These are phyloP conservation scores for Monilinia polystroma DNA, from an alignment of 2,329 filamentous ascomycete species.

Conservation along the genomic window DNA sequence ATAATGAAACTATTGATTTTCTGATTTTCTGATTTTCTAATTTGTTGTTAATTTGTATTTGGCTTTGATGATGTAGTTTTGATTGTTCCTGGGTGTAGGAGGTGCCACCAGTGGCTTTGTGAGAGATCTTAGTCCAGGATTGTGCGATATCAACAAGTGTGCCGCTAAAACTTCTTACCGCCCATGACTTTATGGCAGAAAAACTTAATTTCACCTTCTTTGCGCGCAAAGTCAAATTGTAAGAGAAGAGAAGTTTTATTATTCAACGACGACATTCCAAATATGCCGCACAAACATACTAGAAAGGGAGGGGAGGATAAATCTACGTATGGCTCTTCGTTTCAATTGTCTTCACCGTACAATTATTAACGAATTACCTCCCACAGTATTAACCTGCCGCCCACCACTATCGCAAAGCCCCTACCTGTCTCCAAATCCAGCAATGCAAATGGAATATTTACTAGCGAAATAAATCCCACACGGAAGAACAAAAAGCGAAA, in stretches of 20 bases:
- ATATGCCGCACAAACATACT: slow-evolving; percentile 87
- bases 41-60: no score
- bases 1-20: not conserved
- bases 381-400: slow-evolving; percentile 51
- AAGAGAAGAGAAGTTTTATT: not conserved
- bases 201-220: slow-evolving; percentile 3
- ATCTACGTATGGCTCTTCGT: slow-evolving; percentile 48
- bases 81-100: no score
- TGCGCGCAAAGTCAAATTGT: not conserved
- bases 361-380: slow-evolving; percentile 33
- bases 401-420: slow-evolving; percentile 56
- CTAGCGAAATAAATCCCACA: slow-evolving; percentile 39
- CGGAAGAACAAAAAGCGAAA: slow-evolving; percentile 46
- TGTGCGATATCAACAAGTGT: no score
- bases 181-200: not conserved
- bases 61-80: no score
- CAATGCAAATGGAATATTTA: slow-evolving; percentile 42
- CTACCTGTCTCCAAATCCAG: slow-evolving; percentile 53
- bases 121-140: not conserved
- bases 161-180: not conserved
- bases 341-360: not conserved
- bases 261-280: not conserved
- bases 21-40: no score
- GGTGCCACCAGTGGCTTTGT: no score
- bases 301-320: slow-evolving; percentile 58